These are phyloP conservation scores for Litchi chinensis DNA, from an alignment of 345 rosid species.

Conservation along the genomic window DNA sequence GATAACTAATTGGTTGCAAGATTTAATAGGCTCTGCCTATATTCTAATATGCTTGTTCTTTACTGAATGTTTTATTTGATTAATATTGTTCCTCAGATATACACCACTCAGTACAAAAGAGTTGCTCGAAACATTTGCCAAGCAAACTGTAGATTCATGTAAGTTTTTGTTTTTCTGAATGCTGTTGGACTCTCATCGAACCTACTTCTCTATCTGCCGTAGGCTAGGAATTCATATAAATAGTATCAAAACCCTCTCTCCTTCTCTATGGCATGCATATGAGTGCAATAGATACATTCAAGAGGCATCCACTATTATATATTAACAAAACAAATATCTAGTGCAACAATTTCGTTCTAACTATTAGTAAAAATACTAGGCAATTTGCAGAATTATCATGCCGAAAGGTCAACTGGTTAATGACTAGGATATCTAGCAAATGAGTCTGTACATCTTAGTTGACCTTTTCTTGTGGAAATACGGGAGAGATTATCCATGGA, in stretches of 20 bases:
- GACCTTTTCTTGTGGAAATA: background rate
- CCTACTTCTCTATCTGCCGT: background rate
- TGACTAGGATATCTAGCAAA: background rate
- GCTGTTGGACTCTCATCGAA: background rate
- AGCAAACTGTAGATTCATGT: slow-evolving; percentile 85
- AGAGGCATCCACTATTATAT: background rate
- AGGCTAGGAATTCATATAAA: background rate
- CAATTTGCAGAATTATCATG: background rate
- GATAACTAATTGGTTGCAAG: background rate
- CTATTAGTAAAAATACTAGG: background rate
- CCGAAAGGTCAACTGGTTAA: background rate
- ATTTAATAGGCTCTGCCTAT: background rate
- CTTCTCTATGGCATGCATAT: background rate
- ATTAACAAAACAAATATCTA: background rate
- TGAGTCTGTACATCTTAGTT: background rate
- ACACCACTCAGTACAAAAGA: slow-evolving; percentile 78
- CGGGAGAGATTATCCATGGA: background rate
- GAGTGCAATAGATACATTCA: background rate
- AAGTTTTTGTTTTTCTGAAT: slow-evolving; percentile 34
- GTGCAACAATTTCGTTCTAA: background rate
- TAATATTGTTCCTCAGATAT: slow-evolving; percentile 51
- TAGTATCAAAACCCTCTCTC: background rate
- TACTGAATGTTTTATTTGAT: slow-evolving; percentile 10
- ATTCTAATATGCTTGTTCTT: background rate
- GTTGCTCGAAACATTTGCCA: slow-evolving; percentile 68